Percentiles rank a stretch among this genome's conserved stretches.
Conservation (phyloP, 2,329 filamentous ascomycete species). For the Dactylellina cionopaga region DNA sequence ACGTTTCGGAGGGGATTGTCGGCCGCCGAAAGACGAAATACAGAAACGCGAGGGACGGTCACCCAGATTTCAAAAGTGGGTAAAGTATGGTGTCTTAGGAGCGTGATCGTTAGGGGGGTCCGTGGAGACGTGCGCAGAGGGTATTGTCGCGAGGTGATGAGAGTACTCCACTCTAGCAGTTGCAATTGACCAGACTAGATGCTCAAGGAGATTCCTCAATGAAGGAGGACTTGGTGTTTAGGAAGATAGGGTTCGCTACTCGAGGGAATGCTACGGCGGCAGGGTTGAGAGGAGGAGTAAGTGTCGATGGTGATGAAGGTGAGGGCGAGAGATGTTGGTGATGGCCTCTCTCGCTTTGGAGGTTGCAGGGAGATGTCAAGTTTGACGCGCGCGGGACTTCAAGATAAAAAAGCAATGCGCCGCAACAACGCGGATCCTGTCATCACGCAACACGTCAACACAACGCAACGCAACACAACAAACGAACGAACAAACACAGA, state of each 20-base stretch:
- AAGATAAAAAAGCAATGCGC: constrained; percentile 50
- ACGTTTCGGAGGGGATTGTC: neutral
- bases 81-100: neutral
- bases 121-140: too few relatives aligned
- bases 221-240: neutral
- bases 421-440: constrained; percentile 25
- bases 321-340: neutral
- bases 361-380: constrained; percentile 29
- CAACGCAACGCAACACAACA: constrained; percentile 30
- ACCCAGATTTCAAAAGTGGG: neutral
- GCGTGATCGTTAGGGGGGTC: neutral
- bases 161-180: neutral
- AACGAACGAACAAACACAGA: too few relatives aligned
- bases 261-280: neutral
- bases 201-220: neutral
- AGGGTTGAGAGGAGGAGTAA: neutral
- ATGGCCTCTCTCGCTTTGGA: neutral
- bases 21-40: neutral
- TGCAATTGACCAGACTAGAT: constrained; percentile 2
- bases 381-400: constrained; percentile 50
- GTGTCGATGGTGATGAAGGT: neutral
- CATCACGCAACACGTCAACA: constrained; percentile 23
- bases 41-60: neutral
- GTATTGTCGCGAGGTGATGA: constrained; percentile 4
- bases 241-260: neutral